Conservation (phyloP, 441 rosid species). For the Raphanus hybrid region DNA sequence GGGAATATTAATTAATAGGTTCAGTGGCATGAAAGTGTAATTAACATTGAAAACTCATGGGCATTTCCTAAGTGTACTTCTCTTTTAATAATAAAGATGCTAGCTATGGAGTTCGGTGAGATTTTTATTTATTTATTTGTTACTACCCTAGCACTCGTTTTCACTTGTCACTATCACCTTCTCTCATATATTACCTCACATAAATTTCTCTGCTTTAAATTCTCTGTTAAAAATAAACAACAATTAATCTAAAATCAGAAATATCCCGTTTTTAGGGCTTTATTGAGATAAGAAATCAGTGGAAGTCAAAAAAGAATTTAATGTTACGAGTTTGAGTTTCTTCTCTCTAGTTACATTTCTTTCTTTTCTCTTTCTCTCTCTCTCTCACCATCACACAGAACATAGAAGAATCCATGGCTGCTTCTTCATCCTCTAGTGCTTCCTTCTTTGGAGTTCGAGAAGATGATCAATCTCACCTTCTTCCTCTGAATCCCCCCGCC, state of each 20-base stretch:
- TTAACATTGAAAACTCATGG: no score
- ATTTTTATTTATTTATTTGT: slow-evolving; percentile 5
- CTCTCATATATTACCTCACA: slow-evolving; percentile 38
- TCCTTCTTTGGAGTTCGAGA: slow-evolving; percentile 76
- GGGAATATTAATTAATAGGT: no score
- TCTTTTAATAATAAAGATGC: no score
- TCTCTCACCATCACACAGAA: slow-evolving; percentile 46
- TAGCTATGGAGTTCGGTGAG: slow-evolving; percentile 15
- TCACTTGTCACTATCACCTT: slow-evolving; percentile 38
- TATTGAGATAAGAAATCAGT: slow-evolving; percentile 49
- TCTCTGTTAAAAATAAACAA: slow-evolving; percentile 27
- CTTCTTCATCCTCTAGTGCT: slow-evolving; percentile 69
- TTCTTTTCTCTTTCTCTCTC: background rate
- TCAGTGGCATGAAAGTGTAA: no score
- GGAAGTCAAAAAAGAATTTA: slow-evolving; percentile 50
- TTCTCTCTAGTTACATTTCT: slow-evolving; percentile 37
- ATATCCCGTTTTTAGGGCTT: slow-evolving; percentile 46
- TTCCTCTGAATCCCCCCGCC: slow-evolving; percentile 59
- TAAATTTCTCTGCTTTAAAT: slow-evolving; percentile 25
- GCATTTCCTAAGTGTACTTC: no score
- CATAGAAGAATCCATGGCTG: slow-evolving; percentile 58
- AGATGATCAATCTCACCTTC: slow-evolving; percentile 66
- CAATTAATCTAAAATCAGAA: slow-evolving; percentile 40
- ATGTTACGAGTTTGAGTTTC: slow-evolving; percentile 49
- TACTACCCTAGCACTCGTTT: slow-evolving; percentile 35